Evolutionary conservation across 495 filamentous ascomycete genomes (phyloP).

Genomic region (Aspergillus baeticus): DNA sequence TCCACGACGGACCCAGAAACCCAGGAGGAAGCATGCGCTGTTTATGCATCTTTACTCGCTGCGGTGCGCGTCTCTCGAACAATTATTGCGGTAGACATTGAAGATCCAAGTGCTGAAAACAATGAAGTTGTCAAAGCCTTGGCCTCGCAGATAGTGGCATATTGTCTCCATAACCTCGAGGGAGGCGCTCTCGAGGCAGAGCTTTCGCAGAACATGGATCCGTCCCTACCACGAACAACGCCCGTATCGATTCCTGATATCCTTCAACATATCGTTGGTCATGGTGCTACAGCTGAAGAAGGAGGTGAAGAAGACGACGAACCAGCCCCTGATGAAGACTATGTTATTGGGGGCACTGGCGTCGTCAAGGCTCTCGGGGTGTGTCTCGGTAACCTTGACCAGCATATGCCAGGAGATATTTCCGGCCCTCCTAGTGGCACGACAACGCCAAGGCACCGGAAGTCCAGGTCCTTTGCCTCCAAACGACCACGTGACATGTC

Average conservation of each 20-base stretch:
- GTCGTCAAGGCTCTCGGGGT: constrained; percentile 92
- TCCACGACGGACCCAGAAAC: constrained; percentile 65
- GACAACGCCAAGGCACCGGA: constrained; percentile 50
- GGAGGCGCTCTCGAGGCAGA: constrained; percentile 49
- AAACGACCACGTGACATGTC: constrained; percentile 88
- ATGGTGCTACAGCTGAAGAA: constrained; percentile 48
- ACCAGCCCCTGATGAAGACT: constrained; percentile 83
- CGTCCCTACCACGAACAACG: constrained; percentile 31
- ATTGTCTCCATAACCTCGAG: constrained; percentile 90
- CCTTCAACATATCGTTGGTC: constrained; percentile 62
- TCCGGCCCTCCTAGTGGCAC: constrained; percentile 51
- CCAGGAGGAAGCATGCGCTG: constrained; percentile 89
- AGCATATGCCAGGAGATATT: constrained; percentile 35
- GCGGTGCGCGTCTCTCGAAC: constrained; percentile 81
- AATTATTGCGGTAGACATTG: constrained; percentile 88
- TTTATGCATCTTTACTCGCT: constrained; percentile 89
- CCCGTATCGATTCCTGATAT: constrained; percentile 62
- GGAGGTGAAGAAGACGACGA: constrained; percentile 64
- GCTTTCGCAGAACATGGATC: constrained; percentile 30
- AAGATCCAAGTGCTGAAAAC: constrained; percentile 73
- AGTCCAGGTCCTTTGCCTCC: constrained; percentile 39
- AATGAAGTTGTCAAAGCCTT: constrained; percentile 90
- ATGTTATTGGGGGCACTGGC: constrained; percentile 93
- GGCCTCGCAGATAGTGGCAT: constrained; percentile 89
- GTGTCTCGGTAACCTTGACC: constrained; percentile 71